Conservation (phyloP, 495 filamentous ascomycete genomes). For the Aspergillus kassunensis region DNA sequence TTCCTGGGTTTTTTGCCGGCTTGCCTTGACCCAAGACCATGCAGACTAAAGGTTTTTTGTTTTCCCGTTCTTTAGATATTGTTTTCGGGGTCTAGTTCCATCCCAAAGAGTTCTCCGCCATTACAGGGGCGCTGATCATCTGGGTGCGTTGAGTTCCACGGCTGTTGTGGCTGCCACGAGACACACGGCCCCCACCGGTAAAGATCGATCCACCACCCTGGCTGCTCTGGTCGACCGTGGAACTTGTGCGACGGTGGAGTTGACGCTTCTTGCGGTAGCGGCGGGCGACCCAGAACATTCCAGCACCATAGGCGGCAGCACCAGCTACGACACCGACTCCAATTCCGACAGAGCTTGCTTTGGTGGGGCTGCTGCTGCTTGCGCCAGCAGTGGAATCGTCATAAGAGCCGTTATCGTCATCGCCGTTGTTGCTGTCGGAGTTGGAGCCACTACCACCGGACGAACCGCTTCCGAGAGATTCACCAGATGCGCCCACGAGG, state of each 20-base stretch:
- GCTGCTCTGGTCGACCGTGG: conserved; percentile 49
- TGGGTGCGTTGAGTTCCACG: conserved; percentile 68
- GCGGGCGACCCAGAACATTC: conserved; percentile 94
- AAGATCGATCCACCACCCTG: conserved; percentile 35
- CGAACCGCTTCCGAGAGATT: conserved; percentile 25
- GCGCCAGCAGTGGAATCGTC: conserved; percentile 40
- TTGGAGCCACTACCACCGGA: conserved; percentile 17
- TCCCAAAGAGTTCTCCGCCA: conserved; percentile 95
- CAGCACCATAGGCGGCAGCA: conserved; percentile 91
- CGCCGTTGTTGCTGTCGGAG: conserved; percentile 19
- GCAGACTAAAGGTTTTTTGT: conserved; percentile 5
- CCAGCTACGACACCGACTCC: conserved; percentile 72
- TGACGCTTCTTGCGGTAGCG: conserved; percentile 86
- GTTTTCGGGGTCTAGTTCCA: conserved; percentile 71
- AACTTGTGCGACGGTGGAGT: conserved; percentile 71
- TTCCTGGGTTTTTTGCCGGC: conserved; percentile 9
- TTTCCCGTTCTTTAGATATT: conserved; percentile 13
- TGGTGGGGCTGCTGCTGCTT: conserved; percentile 48
- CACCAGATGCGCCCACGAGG: conserved; percentile 50
- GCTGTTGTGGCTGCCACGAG: conserved; percentile 50
- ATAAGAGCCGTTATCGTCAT: conserved; percentile 29
- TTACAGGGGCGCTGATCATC: conserved; percentile 80
- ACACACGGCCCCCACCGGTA: conserved; percentile 38
- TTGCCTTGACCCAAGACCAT: conserved; percentile 7
- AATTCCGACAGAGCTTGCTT: conserved; percentile 78